Conservation (phyloP, 2,329 filamentous ascomycete species). For the Cercospora brassicicola region DNA sequence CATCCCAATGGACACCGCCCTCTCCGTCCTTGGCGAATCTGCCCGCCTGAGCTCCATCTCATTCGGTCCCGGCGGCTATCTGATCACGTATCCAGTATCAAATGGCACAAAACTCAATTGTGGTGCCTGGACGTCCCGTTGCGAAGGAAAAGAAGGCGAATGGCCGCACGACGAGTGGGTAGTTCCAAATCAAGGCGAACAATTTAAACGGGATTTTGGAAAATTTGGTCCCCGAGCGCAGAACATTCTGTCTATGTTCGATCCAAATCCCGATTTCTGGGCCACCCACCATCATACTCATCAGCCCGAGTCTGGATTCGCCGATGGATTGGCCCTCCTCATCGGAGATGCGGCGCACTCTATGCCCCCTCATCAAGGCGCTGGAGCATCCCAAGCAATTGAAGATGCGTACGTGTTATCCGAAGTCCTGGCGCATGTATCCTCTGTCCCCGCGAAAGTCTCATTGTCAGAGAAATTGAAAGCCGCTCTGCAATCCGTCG, state of each 20-base stretch:
- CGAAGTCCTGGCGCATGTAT: conserved; percentile 22
- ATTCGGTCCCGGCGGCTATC: conserved; percentile 57
- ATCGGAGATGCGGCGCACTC: conserved; percentile 68
- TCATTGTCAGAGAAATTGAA: not conserved
- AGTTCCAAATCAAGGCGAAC: conserved; percentile 42
- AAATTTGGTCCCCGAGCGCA: conserved; percentile 47
- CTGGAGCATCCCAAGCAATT: conserved; percentile 58
- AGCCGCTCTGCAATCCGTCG: conserved; percentile 27
- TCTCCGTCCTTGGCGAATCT: conserved; percentile 32
- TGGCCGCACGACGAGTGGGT: conserved; percentile 48
- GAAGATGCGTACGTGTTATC: conserved; percentile 54
- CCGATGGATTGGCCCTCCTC: conserved; percentile 55
- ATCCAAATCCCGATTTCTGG: conserved; percentile 50
- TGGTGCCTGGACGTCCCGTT: conserved; percentile 44
- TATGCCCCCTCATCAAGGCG: conserved; percentile 64
- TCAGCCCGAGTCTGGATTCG: conserved; percentile 24
- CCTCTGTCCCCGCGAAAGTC: not conserved
- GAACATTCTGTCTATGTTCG: conserved; percentile 41
- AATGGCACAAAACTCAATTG: conserved; percentile 59
- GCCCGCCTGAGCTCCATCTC: conserved; percentile 30
- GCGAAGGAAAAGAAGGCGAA: conserved; percentile 32
- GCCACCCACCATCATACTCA: conserved; percentile 49
- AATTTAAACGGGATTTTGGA: conserved; percentile 45
- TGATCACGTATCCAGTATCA: conserved; percentile 63
- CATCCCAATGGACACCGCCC: conserved; percentile 58